These are phyloP conservation scores for Pythium grandisporangium DNA, from an alignment of 352 stramenopile genomes.

Conservation along the genomic window DNA sequence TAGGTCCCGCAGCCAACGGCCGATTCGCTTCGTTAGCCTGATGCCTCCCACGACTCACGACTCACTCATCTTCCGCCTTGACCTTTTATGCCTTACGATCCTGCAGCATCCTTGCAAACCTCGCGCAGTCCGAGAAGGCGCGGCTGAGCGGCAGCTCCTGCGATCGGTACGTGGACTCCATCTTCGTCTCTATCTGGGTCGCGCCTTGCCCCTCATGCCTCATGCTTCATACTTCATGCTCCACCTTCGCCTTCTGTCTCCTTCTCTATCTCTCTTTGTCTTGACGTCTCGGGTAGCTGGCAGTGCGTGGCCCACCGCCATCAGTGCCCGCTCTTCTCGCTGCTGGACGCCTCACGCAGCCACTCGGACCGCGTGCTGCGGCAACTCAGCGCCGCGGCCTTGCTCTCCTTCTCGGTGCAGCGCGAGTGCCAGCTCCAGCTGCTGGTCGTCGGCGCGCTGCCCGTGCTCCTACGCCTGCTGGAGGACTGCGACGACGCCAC, in stretches of 20 bases:
- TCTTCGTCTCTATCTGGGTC: too few relatives aligned
- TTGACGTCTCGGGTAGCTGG: conserved; percentile 22
- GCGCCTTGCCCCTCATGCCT: too few relatives aligned
- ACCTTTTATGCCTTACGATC: too few relatives aligned
- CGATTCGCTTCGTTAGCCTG: too few relatives aligned
- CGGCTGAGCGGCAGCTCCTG: conserved; percentile 55
- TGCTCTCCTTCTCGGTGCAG: conserved; percentile 60
- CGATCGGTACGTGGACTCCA: conserved; percentile 21
- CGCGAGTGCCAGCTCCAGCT: conserved; percentile 68
- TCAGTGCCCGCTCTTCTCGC: conserved; percentile 46
- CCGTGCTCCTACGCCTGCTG: conserved; percentile 36
- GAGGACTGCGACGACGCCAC: conserved; percentile 31
- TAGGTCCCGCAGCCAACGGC: too few relatives aligned
- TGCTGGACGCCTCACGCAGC: conserved; percentile 24
- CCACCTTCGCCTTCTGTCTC: too few relatives aligned
- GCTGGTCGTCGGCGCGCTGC: conserved; percentile 31
- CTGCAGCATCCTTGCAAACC: conserved; percentile 54
- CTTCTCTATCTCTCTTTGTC: too few relatives aligned
- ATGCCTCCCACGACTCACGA: too few relatives aligned
- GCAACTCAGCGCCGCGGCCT: conserved; percentile 32
- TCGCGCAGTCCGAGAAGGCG: conserved; percentile 39
- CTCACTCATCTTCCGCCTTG: too few relatives aligned
- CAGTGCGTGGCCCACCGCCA: conserved; percentile 62
- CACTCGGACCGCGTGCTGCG: conserved; percentile 19
- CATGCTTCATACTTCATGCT: too few relatives aligned